Conservation (phyloP, 176 grass and related monocot genomes). For the Chloris gayana region DNA sequence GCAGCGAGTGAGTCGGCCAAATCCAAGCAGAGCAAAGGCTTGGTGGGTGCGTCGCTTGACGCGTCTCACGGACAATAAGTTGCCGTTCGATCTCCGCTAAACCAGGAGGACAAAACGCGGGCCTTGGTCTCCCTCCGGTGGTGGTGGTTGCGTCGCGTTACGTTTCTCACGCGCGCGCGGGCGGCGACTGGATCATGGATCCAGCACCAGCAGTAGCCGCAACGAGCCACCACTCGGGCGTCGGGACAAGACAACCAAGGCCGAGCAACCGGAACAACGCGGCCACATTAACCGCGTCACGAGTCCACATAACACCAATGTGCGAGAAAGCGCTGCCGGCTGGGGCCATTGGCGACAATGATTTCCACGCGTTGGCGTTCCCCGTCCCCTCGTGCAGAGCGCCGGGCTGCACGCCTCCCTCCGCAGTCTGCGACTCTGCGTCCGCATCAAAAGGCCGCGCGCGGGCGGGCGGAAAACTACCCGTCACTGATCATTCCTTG, state of each 20-base stretch:
- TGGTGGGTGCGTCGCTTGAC: conserved; percentile 31
- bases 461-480: no score
- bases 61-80: conserved; percentile 28
- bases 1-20: no score
- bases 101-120: no score
- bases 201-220: background rate
- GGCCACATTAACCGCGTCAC: no score
- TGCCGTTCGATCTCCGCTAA: background rate
- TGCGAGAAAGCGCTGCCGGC: no score
- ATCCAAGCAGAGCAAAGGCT: background rate
- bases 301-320: no score
- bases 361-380: conserved; percentile 1
- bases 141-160: conserved; percentile 35
- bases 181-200: no score
- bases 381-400: conserved; percentile 15
- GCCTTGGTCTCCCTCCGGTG: no score
- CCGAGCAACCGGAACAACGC: background rate
- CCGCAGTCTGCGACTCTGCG: no score
- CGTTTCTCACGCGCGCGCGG: conserved; percentile 21
- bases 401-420: background rate
- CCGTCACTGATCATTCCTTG: background rate
- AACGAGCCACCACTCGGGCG: background rate
- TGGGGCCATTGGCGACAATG: background rate
- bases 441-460: conserved; percentile 4
- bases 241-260: background rate